Evolutionary conservation across 1,139 yeast genomes (phyloP).

Genomic region (Yamadazyma sp.): DNA sequence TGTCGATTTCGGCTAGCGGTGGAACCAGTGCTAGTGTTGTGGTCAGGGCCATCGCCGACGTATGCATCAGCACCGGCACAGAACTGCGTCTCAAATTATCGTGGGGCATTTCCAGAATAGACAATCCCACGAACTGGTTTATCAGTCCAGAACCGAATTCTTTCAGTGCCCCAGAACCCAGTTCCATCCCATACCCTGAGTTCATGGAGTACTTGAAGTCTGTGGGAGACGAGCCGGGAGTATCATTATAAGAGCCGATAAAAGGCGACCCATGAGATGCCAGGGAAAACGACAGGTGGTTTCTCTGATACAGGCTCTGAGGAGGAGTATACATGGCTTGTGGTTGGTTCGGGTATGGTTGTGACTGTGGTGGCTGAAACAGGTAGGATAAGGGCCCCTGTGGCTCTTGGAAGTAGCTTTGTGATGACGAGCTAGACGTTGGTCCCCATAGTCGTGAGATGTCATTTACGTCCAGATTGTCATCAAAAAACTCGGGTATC

Average conservation of each 20-base stretch:
- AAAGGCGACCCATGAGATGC: not conserved
- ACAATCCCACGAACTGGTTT: not conserved
- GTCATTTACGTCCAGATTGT: not conserved
- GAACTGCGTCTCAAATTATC: not conserved
- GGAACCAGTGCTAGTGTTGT: not conserved
- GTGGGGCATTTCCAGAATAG: not conserved
- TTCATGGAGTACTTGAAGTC: not conserved
- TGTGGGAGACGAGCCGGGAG: not conserved
- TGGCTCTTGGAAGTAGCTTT: no score
- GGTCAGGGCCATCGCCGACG: not conserved
- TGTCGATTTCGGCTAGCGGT: no score
- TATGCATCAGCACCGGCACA: not conserved
- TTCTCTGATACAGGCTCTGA: no score
- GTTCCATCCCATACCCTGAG: not conserved
- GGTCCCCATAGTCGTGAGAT: conserved; percentile 1
- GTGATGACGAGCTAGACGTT: no score
- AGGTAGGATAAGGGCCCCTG: no score
- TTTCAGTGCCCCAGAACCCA: no score
- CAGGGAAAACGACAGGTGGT: not conserved
- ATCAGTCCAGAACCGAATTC: no score
- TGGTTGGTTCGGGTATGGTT: not conserved
- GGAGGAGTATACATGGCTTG: no score
- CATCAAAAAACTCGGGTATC: conserved; percentile 11
- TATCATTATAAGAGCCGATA: not conserved
- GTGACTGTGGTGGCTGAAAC: not conserved